phyloP scores from a whole-genome alignment of 495 filamentous ascomycete species.

The Aspergillus kassunensis region DNA sequence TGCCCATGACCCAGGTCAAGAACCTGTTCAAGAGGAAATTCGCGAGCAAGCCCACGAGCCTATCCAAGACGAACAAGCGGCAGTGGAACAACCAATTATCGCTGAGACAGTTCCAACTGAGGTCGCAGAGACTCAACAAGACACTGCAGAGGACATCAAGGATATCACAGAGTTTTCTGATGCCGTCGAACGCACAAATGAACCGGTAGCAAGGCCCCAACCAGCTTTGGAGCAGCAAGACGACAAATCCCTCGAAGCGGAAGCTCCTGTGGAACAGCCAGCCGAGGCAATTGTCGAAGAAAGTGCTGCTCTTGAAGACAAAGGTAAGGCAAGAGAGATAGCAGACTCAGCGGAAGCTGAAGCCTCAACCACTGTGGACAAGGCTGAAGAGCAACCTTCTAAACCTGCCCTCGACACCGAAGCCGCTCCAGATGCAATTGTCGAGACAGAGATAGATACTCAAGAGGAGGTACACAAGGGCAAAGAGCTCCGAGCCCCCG shows the following conservation, averaged over 20 bases:
- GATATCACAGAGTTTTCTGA: too few relatives aligned
- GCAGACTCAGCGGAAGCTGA: not conserved
- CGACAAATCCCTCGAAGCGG: not conserved
- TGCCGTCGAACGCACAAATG: slow-evolving; percentile 3
- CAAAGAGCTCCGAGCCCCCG: not conserved
- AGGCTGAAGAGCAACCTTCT: not conserved
- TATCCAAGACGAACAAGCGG: not conserved
- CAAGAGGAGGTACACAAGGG: slow-evolving; percentile 14
- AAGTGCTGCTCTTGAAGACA: not conserved
- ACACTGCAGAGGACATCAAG: slow-evolving; percentile 15
- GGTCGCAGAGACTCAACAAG: slow-evolving; percentile 9
- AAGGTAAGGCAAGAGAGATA: not conserved
- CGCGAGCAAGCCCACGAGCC: slow-evolving; percentile 4
- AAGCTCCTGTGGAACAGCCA: slow-evolving; percentile 1
- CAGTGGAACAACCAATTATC: not conserved
- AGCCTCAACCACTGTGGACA: slow-evolving; percentile 1
- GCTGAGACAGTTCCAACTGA: not conserved
- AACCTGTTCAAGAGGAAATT: not conserved
- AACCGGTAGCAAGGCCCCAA: not conserved
- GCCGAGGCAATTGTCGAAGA: not conserved
- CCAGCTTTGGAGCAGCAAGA: not conserved
- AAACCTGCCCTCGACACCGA: not conserved
- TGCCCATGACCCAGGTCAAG: not conserved
- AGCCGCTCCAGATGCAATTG: not conserved
- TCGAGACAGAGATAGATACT: not conserved